Evolutionary conservation across 2,329 filamentous ascomycete genomes (phyloP), one percentile per base, ranked within the genome.

Genomic region (Harringtonia lauricola): DNA sequence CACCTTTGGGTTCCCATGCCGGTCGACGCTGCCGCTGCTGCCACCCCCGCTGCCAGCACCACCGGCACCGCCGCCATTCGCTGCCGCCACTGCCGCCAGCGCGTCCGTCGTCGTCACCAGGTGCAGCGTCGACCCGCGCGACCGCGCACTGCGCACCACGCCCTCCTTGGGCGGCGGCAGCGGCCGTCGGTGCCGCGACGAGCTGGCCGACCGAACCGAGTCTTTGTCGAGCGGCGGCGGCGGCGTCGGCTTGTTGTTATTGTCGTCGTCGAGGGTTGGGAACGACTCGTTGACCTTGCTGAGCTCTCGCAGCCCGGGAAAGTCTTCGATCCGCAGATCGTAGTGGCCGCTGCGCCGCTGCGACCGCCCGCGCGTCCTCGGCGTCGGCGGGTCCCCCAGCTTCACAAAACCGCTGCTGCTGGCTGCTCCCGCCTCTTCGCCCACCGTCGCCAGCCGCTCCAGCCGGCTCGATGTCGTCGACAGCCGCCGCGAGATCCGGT

Each of bases 381-480:
- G 76, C 26, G 76, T 67, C 15, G 61, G 60, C 15, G 65, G 59
- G 28, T 76, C 68, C 22, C 63, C 64, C 2, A 67, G 50, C 41
- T 58, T 64, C 37, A 66, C 57, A 22, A 65, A 62, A 30, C 66
- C 63, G 17, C 59, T 9, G 65, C 63, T 64, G 15, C 70, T n/a
- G n/a, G n/a, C n/a, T n/a, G n/a, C n/a, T n/a, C n/a, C 68, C 4
- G 78, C 79, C 57, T 89, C 84, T 59, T 94, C 87, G 46, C 88
- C 80, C 13, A 90, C 84, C 49, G 86, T 82, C 2, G 85, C 85
- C 56, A 94, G 74, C 35, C 84, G 78, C 57, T 92, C 86, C 8
- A 95, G 67, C 29, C 89, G 81, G 59, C 86, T 90, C 46, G 89
- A 95, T 7, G 90, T 88, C 45, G 86, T 86, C 49, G 92, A 96